These are phyloP conservation scores for Rhodotorula taiwanensis DNA, from an alignment of 768 basidiomycete genomes.

Conservation along the genomic window DNA sequence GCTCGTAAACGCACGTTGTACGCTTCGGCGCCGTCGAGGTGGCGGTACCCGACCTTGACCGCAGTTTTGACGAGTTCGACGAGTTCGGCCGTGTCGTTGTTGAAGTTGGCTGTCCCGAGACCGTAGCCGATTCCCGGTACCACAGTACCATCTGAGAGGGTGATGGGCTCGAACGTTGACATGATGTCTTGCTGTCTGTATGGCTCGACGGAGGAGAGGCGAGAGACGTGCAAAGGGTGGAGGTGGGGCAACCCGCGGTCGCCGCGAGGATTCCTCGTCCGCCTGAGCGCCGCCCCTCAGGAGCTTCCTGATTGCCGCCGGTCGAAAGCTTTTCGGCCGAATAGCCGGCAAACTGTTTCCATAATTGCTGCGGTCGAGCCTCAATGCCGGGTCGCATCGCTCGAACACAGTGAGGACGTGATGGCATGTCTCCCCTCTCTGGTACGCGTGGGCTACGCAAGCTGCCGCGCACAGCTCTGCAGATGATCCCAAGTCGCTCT, in stretches of 20 bases:
- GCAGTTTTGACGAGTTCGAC: constrained; percentile 34
- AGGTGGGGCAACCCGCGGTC: neutral
- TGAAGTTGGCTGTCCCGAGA: constrained; percentile 5
- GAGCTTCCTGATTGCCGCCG: too few species aligned
- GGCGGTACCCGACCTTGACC: constrained; percentile 39
- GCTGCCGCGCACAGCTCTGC: too few species aligned
- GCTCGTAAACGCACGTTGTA: constrained; percentile 32
- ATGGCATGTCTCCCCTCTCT: neutral
- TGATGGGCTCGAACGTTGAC: constrained; percentile 10
- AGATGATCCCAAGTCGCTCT: too few species aligned
- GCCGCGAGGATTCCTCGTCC: neutral
- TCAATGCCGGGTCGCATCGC: neutral
- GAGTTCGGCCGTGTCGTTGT: neutral
- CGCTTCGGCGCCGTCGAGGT: constrained; percentile 40
- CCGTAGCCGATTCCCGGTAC: constrained; percentile 19
- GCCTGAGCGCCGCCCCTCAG: too few species aligned
- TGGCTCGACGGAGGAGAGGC: neutral
- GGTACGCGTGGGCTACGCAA: too few species aligned
- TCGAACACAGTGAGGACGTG: neutral
- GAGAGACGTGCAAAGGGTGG: neutral
- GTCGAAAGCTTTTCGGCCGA: neutral
- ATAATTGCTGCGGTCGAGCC: too few species aligned
- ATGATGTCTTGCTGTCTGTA: too few species aligned
- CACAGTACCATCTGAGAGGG: neutral
- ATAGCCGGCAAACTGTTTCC: too few species aligned